phyloP scores from a whole-genome alignment of 345 rosid genomes.

The Zanthoxylum bungeanum region DNA sequence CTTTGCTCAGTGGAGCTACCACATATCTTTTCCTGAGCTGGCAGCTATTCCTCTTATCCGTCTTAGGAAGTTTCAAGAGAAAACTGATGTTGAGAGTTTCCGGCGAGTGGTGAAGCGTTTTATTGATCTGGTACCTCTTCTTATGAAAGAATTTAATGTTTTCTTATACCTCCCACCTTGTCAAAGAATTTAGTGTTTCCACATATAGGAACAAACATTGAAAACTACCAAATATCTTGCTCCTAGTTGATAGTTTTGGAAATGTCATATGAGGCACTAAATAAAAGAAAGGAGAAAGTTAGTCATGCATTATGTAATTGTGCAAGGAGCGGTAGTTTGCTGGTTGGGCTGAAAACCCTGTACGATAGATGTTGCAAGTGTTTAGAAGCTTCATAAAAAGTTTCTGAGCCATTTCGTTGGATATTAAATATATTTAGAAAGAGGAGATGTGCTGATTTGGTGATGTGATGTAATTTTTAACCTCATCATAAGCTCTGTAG shows the following conservation, averaged over 20 bases:
- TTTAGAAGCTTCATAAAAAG: background rate
- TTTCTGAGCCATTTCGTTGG: background rate
- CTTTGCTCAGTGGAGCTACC: slow-evolving; percentile 85
- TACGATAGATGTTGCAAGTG: background rate
- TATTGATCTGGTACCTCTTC: slow-evolving; percentile 61
- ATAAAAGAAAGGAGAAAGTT: background rate
- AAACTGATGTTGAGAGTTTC: slow-evolving; percentile 50
- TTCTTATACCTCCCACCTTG: background rate
- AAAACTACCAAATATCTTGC: background rate
- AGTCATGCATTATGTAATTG: background rate
- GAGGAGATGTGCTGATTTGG: too few relatives aligned
- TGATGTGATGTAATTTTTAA: too few relatives aligned
- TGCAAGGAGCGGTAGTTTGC: background rate
- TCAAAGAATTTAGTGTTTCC: background rate
- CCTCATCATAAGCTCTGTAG: background rate
- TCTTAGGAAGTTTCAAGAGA: slow-evolving; percentile 65
- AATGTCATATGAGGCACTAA: background rate
- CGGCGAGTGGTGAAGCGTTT: slow-evolving; percentile 63
- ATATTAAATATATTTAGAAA: background rate
- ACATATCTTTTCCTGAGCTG: slow-evolving; percentile 90
- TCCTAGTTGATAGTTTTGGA: background rate
- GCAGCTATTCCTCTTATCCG: slow-evolving; percentile 69
- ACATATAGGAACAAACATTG: background rate
- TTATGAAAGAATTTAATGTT: background rate
- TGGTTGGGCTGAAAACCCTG: background rate